These are phyloP conservation scores for Penicillium verhagenii DNA, from an alignment of 495 filamentous ascomycete genomes.

Conservation along the genomic window DNA sequence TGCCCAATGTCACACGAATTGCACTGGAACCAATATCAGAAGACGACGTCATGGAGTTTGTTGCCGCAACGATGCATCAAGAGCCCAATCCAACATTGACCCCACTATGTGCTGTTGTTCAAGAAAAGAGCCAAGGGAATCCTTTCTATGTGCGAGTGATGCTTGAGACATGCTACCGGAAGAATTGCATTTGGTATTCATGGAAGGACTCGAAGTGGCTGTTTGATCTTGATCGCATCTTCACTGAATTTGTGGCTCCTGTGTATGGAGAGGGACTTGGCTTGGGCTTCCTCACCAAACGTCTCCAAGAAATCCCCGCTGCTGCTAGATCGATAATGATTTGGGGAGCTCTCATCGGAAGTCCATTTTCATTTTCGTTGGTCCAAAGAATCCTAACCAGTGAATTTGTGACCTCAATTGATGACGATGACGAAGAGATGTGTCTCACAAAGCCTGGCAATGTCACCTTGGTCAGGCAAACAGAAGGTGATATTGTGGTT, in stretches of 20 bases:
- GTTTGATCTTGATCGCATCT: constrained; percentile 81
- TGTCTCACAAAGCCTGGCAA: constrained; percentile 37
- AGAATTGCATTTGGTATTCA: constrained; percentile 83
- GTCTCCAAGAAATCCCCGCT: constrained; percentile 71
- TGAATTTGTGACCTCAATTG: constrained; percentile 58
- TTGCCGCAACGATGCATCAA: constrained; percentile 67
- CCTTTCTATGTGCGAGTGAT: constrained; percentile 89
- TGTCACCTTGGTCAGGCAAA: constrained; percentile 31
- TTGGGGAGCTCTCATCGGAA: constrained; percentile 82
- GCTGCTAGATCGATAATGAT: constrained; percentile 72
- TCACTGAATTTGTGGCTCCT: constrained; percentile 74
- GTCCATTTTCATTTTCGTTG: constrained; percentile 73
- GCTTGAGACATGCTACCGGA: constrained; percentile 82
- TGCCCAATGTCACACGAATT: constrained; percentile 61
- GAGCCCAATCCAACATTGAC: constrained; percentile 36
- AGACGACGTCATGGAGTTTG: constrained; percentile 72
- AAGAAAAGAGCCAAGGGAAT: constrained; percentile 79
- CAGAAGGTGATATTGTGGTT: constrained; percentile 58
- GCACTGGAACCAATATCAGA: constrained; percentile 66
- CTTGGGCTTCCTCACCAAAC: constrained; percentile 72
- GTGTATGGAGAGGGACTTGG: constrained; percentile 75
- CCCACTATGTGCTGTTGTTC: constrained; percentile 63
- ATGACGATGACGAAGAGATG: constrained; percentile 30
- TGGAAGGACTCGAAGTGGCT: constrained; percentile 77
- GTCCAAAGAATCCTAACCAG: constrained; percentile 74